Base-by-base conservation (phyloP, 208 protist species). In the Lotmaria passim region DNA sequence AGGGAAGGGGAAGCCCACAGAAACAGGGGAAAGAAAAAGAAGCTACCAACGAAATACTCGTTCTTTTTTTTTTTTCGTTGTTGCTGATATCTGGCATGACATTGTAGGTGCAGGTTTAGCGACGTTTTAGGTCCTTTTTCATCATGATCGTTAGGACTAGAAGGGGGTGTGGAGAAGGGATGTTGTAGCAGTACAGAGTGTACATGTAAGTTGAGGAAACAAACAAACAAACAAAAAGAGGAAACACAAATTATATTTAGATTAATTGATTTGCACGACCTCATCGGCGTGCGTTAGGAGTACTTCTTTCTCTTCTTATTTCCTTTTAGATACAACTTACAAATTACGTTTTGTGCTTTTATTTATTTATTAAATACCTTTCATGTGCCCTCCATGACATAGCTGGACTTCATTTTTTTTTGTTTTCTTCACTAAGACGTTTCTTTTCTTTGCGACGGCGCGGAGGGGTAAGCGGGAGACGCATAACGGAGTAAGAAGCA, bases 101-200 rank as follows among this genome's bases (percentile, higher is more conserved):
- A 24, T 1, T 36, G 56, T 62, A 47, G 56, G 56, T 41, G 64
- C 21, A 73, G 26, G 67, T n/a, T 33, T 60, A 60, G 55, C 21
- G 31, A 30, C 21, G 34, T 46, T 60, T 60, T 31, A 7, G 24
- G 30, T 4, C 31, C 31, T 19, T 26, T 28, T 34, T 30, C 12
- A n/a, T 19, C 7, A 14, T 51, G 10, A 14, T 39, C 12, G 6
- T 6, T 12, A 14, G 36, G 36, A 14, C 8, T 14, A 39, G 36
- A 39, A 7, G 15, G 2, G 2, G 5, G 21, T 21, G n/a, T 51
- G 21, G 28, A 51, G 46, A 30, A 26, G 4, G 53, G 53, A 21
- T 46, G 19, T 21, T 31, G 53, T 46, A 46, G 31, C 34, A 60
- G 7, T 26, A 5, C 21, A 14, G 31, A 21, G 21, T 19, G 46